Conservation (phyloP, 306 rosid species). For the Cucumis sativus region DNA sequence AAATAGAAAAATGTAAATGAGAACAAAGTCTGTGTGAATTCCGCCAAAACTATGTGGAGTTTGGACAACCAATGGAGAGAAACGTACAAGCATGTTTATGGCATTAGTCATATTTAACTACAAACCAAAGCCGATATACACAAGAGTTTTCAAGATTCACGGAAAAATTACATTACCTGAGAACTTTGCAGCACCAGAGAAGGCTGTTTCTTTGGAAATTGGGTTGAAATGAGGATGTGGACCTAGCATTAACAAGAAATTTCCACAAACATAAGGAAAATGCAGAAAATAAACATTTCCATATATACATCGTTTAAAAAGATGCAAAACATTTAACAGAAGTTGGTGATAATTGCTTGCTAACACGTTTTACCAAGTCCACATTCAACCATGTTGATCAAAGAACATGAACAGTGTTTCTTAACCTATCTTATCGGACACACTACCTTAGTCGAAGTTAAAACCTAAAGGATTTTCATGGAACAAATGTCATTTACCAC, state of each 20-base stretch:
- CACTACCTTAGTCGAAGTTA: background rate
- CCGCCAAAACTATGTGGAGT: background rate
- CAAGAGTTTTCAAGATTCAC: background rate
- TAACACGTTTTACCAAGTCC: background rate
- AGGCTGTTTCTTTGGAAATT: conserved; percentile 93
- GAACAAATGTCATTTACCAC: background rate
- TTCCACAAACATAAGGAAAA: conserved; percentile 8
- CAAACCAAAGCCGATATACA: background rate
- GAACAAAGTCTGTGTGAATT: background rate
- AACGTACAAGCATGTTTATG: background rate
- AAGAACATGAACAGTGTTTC: background rate
- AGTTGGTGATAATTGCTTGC: background rate
- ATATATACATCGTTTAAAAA: background rate
- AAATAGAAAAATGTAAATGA: background rate
- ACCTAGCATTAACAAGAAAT: conserved; percentile 31
- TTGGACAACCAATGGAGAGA: background rate
- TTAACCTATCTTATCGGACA: background rate
- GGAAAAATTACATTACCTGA: conserved; percentile 40
- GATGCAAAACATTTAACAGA: background rate
- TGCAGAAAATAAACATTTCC: background rate
- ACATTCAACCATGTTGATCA: background rate
- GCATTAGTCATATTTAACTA: background rate
- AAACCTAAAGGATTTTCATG: background rate
- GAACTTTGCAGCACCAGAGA: conserved; percentile 78
- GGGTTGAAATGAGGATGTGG: conserved; percentile 53